phyloP scores from a whole-genome alignment of 805 yeast genomes.

The Pichia ethanolica region DNA sequence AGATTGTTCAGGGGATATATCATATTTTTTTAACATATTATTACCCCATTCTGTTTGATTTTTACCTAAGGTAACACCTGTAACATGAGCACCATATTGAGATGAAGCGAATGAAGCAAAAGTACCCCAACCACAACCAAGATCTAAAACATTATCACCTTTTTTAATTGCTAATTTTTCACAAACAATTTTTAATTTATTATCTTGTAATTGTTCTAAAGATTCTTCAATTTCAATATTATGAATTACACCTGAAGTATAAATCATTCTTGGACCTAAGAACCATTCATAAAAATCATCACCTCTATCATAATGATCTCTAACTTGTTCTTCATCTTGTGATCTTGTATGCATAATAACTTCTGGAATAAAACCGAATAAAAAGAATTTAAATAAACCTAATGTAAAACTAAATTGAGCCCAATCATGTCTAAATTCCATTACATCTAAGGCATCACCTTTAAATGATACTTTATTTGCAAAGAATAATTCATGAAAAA shows the following conservation, averaged over 20 bases:
- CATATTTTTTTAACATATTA: conserved; percentile 57
- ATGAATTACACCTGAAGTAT: conserved; percentile 77
- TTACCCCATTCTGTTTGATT: conserved; percentile 92
- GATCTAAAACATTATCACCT: conserved; percentile 72
- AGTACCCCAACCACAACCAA: conserved; percentile 97
- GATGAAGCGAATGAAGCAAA: conserved; percentile 77
- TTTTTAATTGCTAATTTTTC: conserved; percentile 69
- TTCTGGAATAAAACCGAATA: conserved; percentile 87
- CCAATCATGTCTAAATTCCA: conserved; percentile 92
- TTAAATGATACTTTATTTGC: conserved; percentile 78
- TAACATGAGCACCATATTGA: conserved; percentile 75
- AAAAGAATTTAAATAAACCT: conserved; percentile 68
- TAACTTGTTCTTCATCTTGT: conserved; percentile 93
- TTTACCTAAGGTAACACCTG: conserved; percentile 84
- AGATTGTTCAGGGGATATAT: conserved; percentile 61
- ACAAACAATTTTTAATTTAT: conserved; percentile 80
- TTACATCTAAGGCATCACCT: conserved; percentile 76
- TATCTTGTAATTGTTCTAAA: conserved; percentile 77
- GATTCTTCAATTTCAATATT: conserved; percentile 69
- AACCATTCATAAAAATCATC: conserved; percentile 93
- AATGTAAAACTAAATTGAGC: conserved; percentile 72
- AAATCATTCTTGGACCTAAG: conserved; percentile 90
- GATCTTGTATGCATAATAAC: conserved; percentile 86
- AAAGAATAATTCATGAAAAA: conserved; percentile 83
- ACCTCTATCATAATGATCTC: conserved; percentile 94